Percentiles rank a stretch among this genome's conserved stretches.
Evolutionary conservation across 192 early-diverging fungal genomes (phyloP).

Genomic region (Coemansia sp.): DNA sequence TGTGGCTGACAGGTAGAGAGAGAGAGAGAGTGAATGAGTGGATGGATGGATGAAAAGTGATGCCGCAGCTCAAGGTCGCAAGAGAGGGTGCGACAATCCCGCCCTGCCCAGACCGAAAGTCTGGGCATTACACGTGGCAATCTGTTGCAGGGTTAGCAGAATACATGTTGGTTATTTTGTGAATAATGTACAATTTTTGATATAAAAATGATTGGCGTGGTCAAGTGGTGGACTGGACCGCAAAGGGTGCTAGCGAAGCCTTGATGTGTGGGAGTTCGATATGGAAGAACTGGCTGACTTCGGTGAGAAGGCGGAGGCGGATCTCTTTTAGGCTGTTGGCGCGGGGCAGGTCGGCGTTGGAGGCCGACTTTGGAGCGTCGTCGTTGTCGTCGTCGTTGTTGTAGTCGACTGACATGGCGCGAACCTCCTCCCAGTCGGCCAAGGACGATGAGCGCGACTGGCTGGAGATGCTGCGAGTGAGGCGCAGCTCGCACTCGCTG

Average conservation of each 20-base stretch:
- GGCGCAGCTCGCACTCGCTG: conserved; percentile 8
- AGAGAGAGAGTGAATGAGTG: not conserved
- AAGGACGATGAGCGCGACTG: conserved; percentile 10
- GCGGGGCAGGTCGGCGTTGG: not conserved
- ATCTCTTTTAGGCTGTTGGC: conserved; percentile 33
- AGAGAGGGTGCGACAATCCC: not conserved
- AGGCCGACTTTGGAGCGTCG: not conserved
- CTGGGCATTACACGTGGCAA: not conserved
- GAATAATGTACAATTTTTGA: not conserved
- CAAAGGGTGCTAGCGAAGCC: conserved; percentile 14
- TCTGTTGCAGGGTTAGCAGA: not conserved
- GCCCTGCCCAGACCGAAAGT: not conserved
- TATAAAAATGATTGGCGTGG: not conserved
- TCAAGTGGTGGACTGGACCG: not conserved
- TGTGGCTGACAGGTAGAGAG: not conserved
- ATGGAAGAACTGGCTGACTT: conserved; percentile 33
- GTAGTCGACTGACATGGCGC: conserved; percentile 2
- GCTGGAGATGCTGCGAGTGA: conserved; percentile 1
- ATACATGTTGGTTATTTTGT: not conserved
- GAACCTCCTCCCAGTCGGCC: conserved; percentile 16
- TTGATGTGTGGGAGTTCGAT: conserved; percentile 30
- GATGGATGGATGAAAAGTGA: not conserved
- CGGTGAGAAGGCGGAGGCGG: conserved; percentile 25
- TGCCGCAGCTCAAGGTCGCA: too few relatives aligned
- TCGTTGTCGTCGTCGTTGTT: not conserved